phyloP scores from a whole-genome alignment of 2,329 filamentous ascomycete genomes.

The Colletotrichum kahawae region DNA sequence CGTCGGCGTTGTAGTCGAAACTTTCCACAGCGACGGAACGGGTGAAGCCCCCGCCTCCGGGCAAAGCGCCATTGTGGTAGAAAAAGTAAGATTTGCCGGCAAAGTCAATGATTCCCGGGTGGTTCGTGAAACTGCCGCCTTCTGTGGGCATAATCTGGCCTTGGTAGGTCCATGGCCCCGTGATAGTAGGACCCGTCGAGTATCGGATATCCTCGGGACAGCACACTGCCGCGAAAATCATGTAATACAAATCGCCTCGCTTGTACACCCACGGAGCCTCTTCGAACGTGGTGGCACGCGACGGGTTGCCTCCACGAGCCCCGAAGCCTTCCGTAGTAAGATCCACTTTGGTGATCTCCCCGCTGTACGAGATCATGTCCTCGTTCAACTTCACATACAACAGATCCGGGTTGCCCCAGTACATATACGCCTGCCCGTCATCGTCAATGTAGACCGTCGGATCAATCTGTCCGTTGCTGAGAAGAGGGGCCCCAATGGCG shows the following conservation, averaged over 20 bases:
- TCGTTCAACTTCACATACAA: constrained; percentile 43
- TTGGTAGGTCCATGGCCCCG: neutral
- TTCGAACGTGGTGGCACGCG: neutral
- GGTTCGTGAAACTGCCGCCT: neutral
- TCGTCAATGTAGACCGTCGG: constrained; percentile 46
- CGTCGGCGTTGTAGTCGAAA: neutral
- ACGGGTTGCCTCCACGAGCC: neutral
- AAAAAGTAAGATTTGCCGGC: neutral
- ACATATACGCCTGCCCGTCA: constrained; percentile 45
- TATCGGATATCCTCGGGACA: neutral
- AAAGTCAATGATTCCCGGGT: neutral
- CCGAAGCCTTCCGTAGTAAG: neutral
- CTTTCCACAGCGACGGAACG: neutral
- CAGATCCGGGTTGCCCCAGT: constrained; percentile 26
- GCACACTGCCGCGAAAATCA: neutral
- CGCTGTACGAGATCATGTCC: constrained; percentile 43
- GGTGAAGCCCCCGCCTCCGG: neutral
- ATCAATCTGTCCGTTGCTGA: constrained; percentile 31
- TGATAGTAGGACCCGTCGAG: neutral
- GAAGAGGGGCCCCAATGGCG: neutral
- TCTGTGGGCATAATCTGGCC: neutral
- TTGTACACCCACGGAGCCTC: neutral
- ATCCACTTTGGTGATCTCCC: neutral
- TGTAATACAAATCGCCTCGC: neutral
- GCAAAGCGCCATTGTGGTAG: neutral